Evolutionary conservation across 306 rosid species (phyloP).

Genomic region (Acacia melanoxylon): DNA sequence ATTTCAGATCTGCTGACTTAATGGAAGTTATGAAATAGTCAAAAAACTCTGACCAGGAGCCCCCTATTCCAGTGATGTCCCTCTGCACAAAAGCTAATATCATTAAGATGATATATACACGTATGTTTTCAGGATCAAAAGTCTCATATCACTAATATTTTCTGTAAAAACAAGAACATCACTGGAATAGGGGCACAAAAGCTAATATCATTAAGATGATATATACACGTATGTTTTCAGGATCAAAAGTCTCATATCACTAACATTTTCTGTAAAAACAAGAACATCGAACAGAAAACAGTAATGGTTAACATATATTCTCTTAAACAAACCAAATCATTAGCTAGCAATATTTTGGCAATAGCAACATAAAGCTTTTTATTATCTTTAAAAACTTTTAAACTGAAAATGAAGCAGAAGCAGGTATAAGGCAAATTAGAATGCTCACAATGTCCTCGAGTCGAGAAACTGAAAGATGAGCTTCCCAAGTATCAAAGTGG

Average conservation of each 20-base stretch:
- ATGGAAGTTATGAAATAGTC: conserved; percentile 66
- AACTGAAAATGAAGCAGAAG: conserved; percentile 17
- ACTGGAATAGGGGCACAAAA: too few relatives aligned
- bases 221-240: background rate
- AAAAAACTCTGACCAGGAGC: conserved; percentile 74
- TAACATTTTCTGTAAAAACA: background rate
- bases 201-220: background rate
- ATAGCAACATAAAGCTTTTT: background rate
- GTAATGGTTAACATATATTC: background rate
- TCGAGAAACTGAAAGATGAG: conserved; percentile 54
- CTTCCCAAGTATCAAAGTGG: conserved; percentile 68
- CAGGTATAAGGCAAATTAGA: background rate
- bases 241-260: background rate
- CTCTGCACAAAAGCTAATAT: conserved; percentile 51
- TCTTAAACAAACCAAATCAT: conserved; percentile 12
- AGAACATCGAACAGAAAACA: conserved; percentile 6
- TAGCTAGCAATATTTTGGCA: conserved; percentile 12
- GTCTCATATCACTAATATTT: background rate
- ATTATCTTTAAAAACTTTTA: background rate
- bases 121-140: background rate
- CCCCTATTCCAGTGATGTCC: conserved; percentile 86
- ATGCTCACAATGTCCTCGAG: conserved; percentile 79
- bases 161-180: background rate
- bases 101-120: background rate
- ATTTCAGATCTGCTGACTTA: conserved; percentile 70